These are phyloP conservation scores for Zygnema circumcarinatum DNA, from an alignment of 139 green algal genomes.

Conservation along the genomic window DNA sequence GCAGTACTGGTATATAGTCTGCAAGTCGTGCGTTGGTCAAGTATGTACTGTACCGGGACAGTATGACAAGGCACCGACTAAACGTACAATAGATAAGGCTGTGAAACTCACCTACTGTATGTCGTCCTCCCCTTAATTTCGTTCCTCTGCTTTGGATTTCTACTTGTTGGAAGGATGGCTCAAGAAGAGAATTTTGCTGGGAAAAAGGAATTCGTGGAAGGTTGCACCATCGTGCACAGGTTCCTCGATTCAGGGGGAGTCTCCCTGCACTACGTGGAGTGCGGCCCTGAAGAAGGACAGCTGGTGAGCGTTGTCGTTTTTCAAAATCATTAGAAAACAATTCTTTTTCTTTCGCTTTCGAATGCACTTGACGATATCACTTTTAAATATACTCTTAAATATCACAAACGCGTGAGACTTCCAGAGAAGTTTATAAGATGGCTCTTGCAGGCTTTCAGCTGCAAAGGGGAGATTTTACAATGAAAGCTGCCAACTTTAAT, in stretches of 20 bases:
- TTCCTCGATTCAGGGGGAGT: slow-evolving; percentile 37
- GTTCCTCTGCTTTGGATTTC: too few relatives aligned
- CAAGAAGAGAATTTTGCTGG: neutral
- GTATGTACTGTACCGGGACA: too few relatives aligned
- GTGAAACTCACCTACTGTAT: too few relatives aligned
- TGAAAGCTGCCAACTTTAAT: neutral
- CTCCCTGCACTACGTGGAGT: slow-evolving; percentile 49
- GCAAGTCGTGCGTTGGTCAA: too few relatives aligned
- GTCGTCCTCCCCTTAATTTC: too few relatives aligned
- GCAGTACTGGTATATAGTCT: too few relatives aligned
- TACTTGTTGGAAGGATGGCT: too few relatives aligned
- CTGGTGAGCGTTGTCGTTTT: slow-evolving; percentile 22
- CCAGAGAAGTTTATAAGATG: too few relatives aligned
- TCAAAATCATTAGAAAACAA: neutral
- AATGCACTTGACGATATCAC: neutral
- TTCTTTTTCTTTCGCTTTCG: neutral
- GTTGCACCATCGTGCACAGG: slow-evolving; percentile 19
- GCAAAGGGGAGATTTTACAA: neutral
- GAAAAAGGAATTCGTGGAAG: slow-evolving; percentile 25
- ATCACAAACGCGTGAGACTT: neutral
- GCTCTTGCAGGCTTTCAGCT: neutral
- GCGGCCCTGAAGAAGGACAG: neutral
- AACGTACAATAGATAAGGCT: too few relatives aligned
- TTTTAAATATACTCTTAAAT: neutral
- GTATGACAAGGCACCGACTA: too few relatives aligned